Evolutionary conservation across 2,329 filamentous ascomycete genomes (phyloP).

Genomic region (Drechslerella dactyloides): DNA sequence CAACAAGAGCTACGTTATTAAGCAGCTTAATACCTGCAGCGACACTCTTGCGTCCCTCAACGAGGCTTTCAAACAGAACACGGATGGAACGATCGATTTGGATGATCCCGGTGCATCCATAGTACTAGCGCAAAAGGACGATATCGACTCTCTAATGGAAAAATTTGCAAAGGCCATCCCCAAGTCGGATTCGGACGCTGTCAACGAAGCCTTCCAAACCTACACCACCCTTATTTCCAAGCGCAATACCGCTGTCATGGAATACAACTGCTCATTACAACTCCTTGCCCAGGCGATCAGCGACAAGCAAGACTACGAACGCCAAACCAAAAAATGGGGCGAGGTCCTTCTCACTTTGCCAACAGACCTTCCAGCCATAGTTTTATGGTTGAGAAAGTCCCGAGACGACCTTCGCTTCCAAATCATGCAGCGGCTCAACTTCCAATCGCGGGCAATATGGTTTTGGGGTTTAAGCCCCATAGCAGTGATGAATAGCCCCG

Average conservation of each 20-base stretch:
- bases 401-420: not conserved
- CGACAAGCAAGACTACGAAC: not conserved
- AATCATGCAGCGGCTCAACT: not conserved
- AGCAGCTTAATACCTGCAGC: not conserved
- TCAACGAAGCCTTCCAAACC: not conserved
- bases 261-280: slow-evolving; percentile 2
- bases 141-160: not conserved
- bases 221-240: not conserved
- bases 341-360: not conserved
- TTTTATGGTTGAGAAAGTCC: not conserved
- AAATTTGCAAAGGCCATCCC: slow-evolving; percentile 3
- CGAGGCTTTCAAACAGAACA: not conserved
- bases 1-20: slow-evolving; percentile 2
- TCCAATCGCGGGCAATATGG: not conserved
- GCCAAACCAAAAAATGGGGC: slow-evolving; percentile 2
- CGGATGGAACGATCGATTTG: not conserved
- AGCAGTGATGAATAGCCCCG: not conserved
- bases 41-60: not conserved
- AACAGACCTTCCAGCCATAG: not conserved
- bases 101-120: slow-evolving; percentile 7
- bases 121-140: not conserved
- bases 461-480: not conserved
- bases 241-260: slow-evolving; percentile 12
- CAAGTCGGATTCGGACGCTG: not conserved
- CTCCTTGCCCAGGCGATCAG: not conserved